These are phyloP conservation scores for Colletotrichum karsti DNA, from an alignment of 2,329 filamentous ascomycete genomes.

Conservation along the genomic window DNA sequence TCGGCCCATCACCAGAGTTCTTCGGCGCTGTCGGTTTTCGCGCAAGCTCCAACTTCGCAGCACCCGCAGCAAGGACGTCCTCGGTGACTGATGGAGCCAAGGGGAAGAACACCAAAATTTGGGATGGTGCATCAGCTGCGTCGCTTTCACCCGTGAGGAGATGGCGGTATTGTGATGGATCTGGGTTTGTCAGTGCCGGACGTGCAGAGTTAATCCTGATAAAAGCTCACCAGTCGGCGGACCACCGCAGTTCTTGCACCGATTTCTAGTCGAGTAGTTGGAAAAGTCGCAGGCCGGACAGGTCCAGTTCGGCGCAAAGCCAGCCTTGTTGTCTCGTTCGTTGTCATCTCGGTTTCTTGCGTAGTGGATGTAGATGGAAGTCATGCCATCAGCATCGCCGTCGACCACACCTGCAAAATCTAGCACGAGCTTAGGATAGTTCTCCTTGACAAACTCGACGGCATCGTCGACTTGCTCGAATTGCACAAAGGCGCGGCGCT, in stretches of 20 bases:
- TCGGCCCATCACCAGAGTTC: slow-evolving; percentile 54
- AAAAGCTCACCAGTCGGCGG: slow-evolving; percentile 10
- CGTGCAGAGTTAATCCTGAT: background rate
- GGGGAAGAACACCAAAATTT: slow-evolving; percentile 79
- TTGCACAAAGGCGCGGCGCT: slow-evolving; percentile 50
- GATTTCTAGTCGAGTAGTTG: slow-evolving; percentile 46
- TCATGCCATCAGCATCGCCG: slow-evolving; percentile 47
- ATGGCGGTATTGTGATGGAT: slow-evolving; percentile 27
- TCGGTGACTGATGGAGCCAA: slow-evolving; percentile 77
- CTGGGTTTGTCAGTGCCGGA: background rate
- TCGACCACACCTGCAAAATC: slow-evolving; percentile 45
- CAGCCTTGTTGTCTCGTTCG: slow-evolving; percentile 37
- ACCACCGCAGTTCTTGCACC: slow-evolving; percentile 48
- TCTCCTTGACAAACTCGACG: slow-evolving; percentile 49
- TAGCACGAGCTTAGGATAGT: slow-evolving; percentile 49
- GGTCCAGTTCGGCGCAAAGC: slow-evolving; percentile 41
- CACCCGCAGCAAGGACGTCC: slow-evolving; percentile 75
- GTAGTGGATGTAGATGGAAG: slow-evolving; percentile 50
- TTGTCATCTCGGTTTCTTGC: slow-evolving; percentile 44
- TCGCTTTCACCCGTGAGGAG: slow-evolving; percentile 58
- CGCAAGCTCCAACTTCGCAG: slow-evolving; percentile 74
- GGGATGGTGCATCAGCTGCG: slow-evolving; percentile 67
- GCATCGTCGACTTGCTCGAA: slow-evolving; percentile 50
- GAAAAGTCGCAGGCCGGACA: slow-evolving; percentile 44
- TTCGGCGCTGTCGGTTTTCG: slow-evolving; percentile 60